Base-by-base conservation (phyloP, 495 filamentous ascomycete genomes). In the Oidiodendron maius region DNA sequence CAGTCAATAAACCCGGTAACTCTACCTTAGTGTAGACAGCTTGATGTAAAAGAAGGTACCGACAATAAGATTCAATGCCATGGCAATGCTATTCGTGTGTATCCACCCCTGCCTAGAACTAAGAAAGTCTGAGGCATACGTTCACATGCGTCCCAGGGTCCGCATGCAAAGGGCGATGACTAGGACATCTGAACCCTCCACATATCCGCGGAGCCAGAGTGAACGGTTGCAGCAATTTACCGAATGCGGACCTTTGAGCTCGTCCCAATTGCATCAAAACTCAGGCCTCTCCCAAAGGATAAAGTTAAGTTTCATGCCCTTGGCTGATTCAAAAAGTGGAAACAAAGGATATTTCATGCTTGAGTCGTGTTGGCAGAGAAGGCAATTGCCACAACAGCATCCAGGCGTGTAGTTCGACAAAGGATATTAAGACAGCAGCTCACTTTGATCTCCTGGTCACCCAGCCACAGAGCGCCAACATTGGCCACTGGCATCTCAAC, bases 401-500 rank as follows among this genome's bases (percentile, higher is more conserved):
- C 25, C 50, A 40, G 56, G 55, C 41, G 50, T 48, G 50, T 46
- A 39, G 40, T 24, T 39, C 26, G 32, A 53, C 51, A 59, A 55
- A 59, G 56, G 48, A 49, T 46, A 21, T 15, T 32, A 36, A 46
- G 46, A 46, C 12, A 24, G n/a, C 41, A 43, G 46, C 20, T 44
- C 35, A 39, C 42, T 51, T 38, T 54, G 55, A 58, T 46, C 46
- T 30, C 46, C 46, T 52, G 47, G n/a, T n/a, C n/a, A n/a, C n/a
- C n/a, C n/a, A n/a, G n/a, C n/a, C n/a, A n/a, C n/a, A n/a, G n/a
- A n/a, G n/a, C n/a, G n/a, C n/a, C n/a, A 18, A 23, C 51, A 46
- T 48, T 55, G 52, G 56, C 43, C 54, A 45, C 44, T 46, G 28
- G 52, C 48, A 59, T 41, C 45, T 53, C 50, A 47, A 17, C 46